Evolutionary conservation across 176 grass and related monocot genomes (phyloP).

Genomic region (Chloris gayana): DNA sequence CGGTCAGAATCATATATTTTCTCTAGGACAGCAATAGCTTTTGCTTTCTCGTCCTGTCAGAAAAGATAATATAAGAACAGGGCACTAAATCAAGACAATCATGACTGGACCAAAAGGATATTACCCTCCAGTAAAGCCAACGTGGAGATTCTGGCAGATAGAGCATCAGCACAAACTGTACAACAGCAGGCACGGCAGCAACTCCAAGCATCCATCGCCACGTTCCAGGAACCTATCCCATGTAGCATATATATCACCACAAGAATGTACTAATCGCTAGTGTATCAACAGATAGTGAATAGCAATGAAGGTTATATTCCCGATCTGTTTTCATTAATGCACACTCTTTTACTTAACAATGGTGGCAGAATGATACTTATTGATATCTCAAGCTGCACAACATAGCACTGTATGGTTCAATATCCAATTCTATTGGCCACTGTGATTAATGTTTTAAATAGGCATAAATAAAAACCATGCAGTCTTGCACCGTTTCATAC

Average conservation of each 20-base stretch:
- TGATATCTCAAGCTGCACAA: not conserved
- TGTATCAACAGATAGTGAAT: slow-evolving; percentile 6
- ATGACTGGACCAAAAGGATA: slow-evolving; percentile 3
- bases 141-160: slow-evolving; percentile 95
- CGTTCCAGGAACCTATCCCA: slow-evolving; percentile 82
- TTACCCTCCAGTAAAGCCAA: slow-evolving; percentile 96
- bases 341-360: slow-evolving; percentile 7
- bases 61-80: slow-evolving; percentile 33
- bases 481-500: not conserved
- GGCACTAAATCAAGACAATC: not conserved
- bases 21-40: slow-evolving; percentile 73
- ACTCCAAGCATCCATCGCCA: slow-evolving; percentile 99
- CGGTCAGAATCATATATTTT: slow-evolving; percentile 79
- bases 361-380: not conserved
- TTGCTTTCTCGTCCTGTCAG: slow-evolving; percentile 76
- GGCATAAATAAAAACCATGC: slow-evolving; percentile 3
- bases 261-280: slow-evolving; percentile 13
- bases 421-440: not conserved
- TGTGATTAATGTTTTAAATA: slow-evolving; percentile 2
- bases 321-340: not conserved
- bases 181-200: slow-evolving; percentile 76
- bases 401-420: not conserved
- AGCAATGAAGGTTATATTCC: slow-evolving; percentile 18
- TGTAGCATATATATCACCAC: slow-evolving; percentile 33
- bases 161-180: slow-evolving; percentile 90